Base-by-base conservation (phyloP, 2,329 filamentous ascomycete genomes). In the Fusarium xyrophilum region DNA sequence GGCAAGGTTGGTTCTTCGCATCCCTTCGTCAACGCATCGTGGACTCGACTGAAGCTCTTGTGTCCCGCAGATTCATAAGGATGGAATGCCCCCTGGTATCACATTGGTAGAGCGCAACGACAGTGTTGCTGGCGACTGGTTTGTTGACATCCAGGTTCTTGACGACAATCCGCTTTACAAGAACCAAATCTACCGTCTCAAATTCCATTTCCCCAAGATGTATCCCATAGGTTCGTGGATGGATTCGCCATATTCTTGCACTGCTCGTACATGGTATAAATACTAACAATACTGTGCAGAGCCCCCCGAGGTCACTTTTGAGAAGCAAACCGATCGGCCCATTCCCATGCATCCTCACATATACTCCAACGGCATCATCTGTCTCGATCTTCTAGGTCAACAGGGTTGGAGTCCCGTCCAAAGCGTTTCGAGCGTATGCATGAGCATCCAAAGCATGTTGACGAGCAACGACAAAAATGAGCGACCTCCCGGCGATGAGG, bases 281-380 rank as follows among this genome's bases (percentile, higher is more conserved):
- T 43, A 32, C 63, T 73, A 28, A 72, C 44, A 30, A 21, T 30
- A 50, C 43, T 35, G 21, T 40, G 30, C 73, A 97, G 95, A 97
- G 82, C 91, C 96, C 0, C 96, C 96, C 27, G 96, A 99, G 84
- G 96, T 98, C 70, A 91, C 92, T 59, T 99, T 99, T 76, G 85
- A 93, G 57, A 84, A 89, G 73, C 82, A 87, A 55, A 78, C 87
- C 35, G 83, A 86, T 72, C 86, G 88, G 44, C 85, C 86, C 38
- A 94, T 99, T 74, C 96, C 96, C 2, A 94, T 97, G 78, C 96
- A 99, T 76, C 96, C 96, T 6, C 96, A 99, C 82, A 92, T 99
- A 79, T 99, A 99, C 83, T 96, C 92, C 73, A 99, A 99, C 79
- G 96, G 96, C 73, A 97, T 98, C 79, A 99, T 99, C 77, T 99